These are phyloP conservation scores for Ceriops zippeliana DNA, from an alignment of 345 rosid species.

Conservation along the genomic window DNA sequence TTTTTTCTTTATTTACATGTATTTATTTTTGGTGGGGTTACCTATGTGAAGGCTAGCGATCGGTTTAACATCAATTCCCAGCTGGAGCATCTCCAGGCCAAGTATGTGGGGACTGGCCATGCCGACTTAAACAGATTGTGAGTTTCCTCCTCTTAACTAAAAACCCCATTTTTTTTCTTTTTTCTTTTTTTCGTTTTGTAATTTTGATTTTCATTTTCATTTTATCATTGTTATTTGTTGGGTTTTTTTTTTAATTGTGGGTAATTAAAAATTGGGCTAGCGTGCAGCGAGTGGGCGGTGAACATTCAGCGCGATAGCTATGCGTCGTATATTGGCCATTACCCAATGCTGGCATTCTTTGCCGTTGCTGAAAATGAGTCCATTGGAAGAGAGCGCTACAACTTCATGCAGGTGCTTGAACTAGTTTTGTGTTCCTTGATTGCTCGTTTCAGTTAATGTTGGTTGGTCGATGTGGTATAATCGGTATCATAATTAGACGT, in stretches of 20 bases:
- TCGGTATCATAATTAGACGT: too few relatives aligned
- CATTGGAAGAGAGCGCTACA: slow-evolving; percentile 87
- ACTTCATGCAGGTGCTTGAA: slow-evolving; percentile 73
- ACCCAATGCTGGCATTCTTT: slow-evolving; percentile 74
- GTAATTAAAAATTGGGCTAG: neutral
- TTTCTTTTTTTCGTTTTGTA: too few relatives aligned
- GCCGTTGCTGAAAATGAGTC: slow-evolving; percentile 93
- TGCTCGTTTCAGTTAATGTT: neutral
- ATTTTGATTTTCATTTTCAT: neutral
- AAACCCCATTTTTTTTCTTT: neutral
- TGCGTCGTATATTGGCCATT: slow-evolving; percentile 92
- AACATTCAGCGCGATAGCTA: slow-evolving; percentile 88
- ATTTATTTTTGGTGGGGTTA: too few relatives aligned
- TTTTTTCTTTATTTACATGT: too few relatives aligned
- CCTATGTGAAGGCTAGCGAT: slow-evolving; percentile 74
- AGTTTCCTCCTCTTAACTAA: slow-evolving; percentile 18
- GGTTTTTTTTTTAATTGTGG: neutral
- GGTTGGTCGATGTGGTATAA: too few relatives aligned
- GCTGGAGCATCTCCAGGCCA: slow-evolving; percentile 98
- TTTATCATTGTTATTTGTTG: neutral
- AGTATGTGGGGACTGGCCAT: slow-evolving; percentile 93
- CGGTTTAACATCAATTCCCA: slow-evolving; percentile 97
- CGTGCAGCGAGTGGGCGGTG: slow-evolving; percentile 86
- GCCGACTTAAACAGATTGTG: slow-evolving; percentile 93
- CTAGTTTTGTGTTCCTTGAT: neutral